These are phyloP conservation scores for Neurospora sp. DNA, from an alignment of 495 filamentous ascomycete species.

Conservation along the genomic window DNA sequence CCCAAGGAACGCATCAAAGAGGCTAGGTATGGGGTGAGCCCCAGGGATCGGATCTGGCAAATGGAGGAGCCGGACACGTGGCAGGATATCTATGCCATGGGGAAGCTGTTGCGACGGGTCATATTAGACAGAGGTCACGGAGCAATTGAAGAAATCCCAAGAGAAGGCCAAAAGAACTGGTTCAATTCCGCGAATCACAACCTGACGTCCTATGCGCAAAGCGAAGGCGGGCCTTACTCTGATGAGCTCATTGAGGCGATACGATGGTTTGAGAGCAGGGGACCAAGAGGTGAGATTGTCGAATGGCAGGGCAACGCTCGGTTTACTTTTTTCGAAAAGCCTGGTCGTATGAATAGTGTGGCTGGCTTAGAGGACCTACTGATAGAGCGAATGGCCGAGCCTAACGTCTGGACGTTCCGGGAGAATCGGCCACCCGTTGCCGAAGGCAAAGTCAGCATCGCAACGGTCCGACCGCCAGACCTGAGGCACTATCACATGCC, in stretches of 20 bases:
- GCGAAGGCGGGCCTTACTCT: not conserved
- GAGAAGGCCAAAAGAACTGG: not conserved
- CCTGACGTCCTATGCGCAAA: not conserved
- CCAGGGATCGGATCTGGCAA: not conserved
- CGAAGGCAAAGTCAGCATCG: not conserved
- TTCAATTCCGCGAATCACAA: not conserved
- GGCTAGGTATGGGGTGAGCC: not conserved
- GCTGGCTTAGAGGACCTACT: not conserved
- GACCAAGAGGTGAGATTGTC: not conserved
- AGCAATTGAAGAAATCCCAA: too few species aligned
- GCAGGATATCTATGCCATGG: constrained; percentile 4
- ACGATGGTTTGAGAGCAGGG: not conserved
- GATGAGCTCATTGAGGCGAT: not conserved
- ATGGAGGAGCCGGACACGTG: not conserved
- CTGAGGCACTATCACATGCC: not conserved
- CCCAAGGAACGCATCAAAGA: not conserved
- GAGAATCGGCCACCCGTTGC: not conserved
- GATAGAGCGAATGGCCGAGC: not conserved
- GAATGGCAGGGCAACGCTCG: not conserved
- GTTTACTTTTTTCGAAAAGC: not conserved
- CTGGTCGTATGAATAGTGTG: not conserved
- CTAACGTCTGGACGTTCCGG: not conserved
- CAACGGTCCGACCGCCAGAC: not conserved
- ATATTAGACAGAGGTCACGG: not conserved
- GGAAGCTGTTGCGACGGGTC: constrained; percentile 1